phyloP scores from a whole-genome alignment of 371 early-diverging fungal genomes.

The Circinella minor region DNA sequence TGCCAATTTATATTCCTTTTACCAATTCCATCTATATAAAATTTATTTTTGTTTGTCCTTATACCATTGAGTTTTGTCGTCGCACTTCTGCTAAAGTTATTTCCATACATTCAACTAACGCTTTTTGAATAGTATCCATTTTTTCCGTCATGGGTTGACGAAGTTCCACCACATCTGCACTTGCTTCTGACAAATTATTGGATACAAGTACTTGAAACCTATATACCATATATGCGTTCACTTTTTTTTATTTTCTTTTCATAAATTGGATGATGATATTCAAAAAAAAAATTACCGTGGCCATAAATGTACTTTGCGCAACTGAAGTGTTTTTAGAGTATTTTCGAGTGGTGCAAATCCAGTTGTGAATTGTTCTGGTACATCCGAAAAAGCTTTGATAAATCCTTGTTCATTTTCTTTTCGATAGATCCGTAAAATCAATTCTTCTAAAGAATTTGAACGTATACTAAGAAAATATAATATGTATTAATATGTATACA shows the following conservation, averaged over 20 bases:
- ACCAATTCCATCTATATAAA: background rate
- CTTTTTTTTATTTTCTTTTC: background rate
- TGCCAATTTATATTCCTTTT: background rate
- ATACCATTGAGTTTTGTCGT: constrained; percentile 61
- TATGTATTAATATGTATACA: too few relatives aligned
- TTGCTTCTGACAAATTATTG: constrained; percentile 59
- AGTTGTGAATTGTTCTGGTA: constrained; percentile 74
- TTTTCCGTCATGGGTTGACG: constrained; percentile 78
- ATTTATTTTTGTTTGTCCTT: background rate
- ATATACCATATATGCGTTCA: background rate
- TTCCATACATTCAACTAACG: constrained; percentile 86
- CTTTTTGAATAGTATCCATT: constrained; percentile 86
- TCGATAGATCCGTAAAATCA: constrained; percentile 83
- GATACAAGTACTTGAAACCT: constrained; percentile 79
- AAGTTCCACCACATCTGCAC: constrained; percentile 77
- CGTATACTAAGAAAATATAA: constrained; percentile 55
- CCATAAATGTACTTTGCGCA: constrained; percentile 89
- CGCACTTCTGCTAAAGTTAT: constrained; percentile 80
- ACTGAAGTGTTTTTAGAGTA: constrained; percentile 76
- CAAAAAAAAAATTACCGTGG: constrained; percentile 62
- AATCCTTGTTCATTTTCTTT: constrained; percentile 85
- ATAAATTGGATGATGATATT: too few relatives aligned
- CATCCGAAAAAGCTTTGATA: constrained; percentile 94
- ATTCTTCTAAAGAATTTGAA: constrained; percentile 85
- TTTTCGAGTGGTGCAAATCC: constrained; percentile 89